Percentiles rank a stretch among this genome's conserved stretches.
Evolutionary conservation across 176 grass and related monocot genomes (phyloP).

Genomic region (Aegilops umbellulata): DNA sequence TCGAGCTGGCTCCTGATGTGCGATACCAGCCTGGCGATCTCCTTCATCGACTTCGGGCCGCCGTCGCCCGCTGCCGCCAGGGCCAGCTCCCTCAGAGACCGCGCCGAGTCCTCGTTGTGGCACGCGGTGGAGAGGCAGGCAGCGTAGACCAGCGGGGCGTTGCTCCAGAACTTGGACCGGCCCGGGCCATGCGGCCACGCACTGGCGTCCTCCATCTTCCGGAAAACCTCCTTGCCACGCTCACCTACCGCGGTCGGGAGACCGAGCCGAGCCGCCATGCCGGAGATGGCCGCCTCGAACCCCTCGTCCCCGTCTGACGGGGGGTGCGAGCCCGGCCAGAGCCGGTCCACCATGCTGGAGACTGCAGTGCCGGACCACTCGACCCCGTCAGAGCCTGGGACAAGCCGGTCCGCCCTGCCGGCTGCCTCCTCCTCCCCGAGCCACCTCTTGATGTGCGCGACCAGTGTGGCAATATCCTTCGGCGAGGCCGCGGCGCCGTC

Average conservation of each 20-base stretch:
- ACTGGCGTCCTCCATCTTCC: neutral
- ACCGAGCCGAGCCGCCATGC: conserved; percentile 28
- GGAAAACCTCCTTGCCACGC: neutral
- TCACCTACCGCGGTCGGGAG: conserved; percentile 24
- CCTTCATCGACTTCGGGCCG: conserved; percentile 21
- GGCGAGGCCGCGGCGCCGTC: neutral
- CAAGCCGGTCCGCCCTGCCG: neutral
- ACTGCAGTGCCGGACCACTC: too few relatives aligned
- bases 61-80: neutral
- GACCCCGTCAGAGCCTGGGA: too few relatives aligned
- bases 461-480: conserved; percentile 29
- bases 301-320: neutral
- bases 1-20: neutral
- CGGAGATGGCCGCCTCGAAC: conserved; percentile 15
- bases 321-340: neutral
- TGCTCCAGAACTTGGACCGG: neutral
- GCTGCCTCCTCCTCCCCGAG: neutral
- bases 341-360: neutral
- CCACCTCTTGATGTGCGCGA: conserved; percentile 7
- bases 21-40: neutral
- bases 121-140: neutral
- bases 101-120: conserved; percentile 28
- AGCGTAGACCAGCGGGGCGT: conserved; percentile 16
- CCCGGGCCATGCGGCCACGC: neutral
- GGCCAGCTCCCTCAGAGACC: conserved; percentile 32